Conservation (phyloP, 495 filamentous ascomycete genomes). For the Evansstolkia leycettana region DNA sequence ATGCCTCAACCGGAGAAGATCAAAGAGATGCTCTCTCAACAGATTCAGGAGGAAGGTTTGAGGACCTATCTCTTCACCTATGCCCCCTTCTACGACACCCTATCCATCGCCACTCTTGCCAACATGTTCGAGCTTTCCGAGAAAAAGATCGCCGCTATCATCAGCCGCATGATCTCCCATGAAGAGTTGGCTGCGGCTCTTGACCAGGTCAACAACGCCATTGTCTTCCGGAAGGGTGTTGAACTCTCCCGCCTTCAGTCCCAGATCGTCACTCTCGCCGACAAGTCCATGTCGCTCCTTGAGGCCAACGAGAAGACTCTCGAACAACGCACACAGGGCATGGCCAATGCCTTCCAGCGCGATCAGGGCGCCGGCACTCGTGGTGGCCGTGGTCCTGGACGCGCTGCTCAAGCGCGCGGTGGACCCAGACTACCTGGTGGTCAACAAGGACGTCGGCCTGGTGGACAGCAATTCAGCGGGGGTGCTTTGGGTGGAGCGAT, state of each 20-base stretch:
- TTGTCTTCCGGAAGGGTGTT: constrained; percentile 99
- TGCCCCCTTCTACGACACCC: constrained; percentile 96
- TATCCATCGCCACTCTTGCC: constrained; percentile 71
- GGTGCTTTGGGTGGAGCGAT: constrained; percentile 54
- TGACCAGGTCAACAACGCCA: constrained; percentile 93
- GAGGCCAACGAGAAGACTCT: constrained; percentile 95
- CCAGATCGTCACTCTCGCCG: constrained; percentile 80
- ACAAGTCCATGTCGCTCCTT: constrained; percentile 92
- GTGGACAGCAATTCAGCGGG: constrained; percentile 50
- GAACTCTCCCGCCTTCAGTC: constrained; percentile 94
- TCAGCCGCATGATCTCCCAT: constrained; percentile 99
- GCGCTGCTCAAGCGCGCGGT: constrained; percentile 57
- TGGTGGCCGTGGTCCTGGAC: constrained; percentile 49
- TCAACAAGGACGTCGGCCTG: constrained; percentile 35
- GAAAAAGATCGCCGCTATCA: constrained; percentile 83
- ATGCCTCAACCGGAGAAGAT: constrained; percentile 79
- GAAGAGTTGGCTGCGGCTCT: constrained; percentile 93
- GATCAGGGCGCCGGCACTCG: constrained; percentile 66
- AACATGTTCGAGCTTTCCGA: constrained; percentile 90
- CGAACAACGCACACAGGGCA: constrained; percentile 92
- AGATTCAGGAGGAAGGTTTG: constrained; percentile 97
- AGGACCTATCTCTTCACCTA: constrained; percentile 99
- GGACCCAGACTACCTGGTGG: constrained; percentile 42
- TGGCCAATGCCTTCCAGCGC: constrained; percentile 86
- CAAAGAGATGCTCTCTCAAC: constrained; percentile 91